These are phyloP conservation scores for Mycena leptocephala DNA, from an alignment of 768 basidiomycete genomes.

Conservation along the genomic window DNA sequence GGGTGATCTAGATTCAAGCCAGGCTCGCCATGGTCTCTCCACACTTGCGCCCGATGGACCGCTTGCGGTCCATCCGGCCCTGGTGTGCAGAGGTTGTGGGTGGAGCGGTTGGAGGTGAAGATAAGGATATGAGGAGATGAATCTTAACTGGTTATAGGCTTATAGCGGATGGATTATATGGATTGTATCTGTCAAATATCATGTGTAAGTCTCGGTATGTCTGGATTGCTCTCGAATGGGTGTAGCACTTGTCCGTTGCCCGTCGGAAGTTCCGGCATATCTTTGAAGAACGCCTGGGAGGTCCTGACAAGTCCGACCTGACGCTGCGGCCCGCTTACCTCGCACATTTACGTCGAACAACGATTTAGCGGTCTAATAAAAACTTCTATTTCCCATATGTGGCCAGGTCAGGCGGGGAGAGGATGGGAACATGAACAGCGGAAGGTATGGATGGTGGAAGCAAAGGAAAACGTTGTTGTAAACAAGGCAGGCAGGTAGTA, in stretches of 20 bases:
- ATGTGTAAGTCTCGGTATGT: neutral
- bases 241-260: too few relatives aligned
- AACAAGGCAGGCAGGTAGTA: neutral
- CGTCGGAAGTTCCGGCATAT: too few relatives aligned
- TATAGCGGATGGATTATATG: neutral
- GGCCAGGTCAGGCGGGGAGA: too few relatives aligned
- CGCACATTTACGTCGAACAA: too few relatives aligned
- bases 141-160: neutral
- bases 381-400: constrained; percentile 6
- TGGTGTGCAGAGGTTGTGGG: constrained; percentile 77
- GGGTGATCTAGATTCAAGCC: constrained; percentile 8
- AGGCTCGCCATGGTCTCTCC: constrained; percentile 69
- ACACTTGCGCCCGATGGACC: constrained; percentile 69
- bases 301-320: neutral
- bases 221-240: neutral
- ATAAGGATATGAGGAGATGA: neutral
- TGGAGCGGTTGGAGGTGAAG: constrained; percentile 38
- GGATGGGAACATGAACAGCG: neutral
- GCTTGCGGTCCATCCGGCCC: constrained; percentile 57
- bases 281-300: neutral
- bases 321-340: neutral
- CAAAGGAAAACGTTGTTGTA: constrained; percentile 3
- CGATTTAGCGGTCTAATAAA: too few relatives aligned
- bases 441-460: neutral
- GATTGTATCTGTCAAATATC: neutral